Conservation (phyloP, 2,329 filamentous ascomycete species). For the Xylaria sp. region DNA sequence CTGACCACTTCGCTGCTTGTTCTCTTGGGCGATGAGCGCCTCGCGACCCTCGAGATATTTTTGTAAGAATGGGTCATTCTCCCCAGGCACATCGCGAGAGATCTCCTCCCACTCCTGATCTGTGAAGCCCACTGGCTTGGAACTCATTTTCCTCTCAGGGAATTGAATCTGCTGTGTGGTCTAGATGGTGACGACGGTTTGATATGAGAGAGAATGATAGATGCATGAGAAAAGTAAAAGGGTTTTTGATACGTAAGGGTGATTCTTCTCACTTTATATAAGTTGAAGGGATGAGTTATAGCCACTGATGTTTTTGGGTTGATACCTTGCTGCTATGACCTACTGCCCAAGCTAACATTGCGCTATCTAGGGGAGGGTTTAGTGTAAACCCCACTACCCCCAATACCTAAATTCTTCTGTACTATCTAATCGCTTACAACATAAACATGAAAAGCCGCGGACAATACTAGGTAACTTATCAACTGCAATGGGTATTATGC, state of each 20-base stretch:
- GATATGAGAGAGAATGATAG: background rate
- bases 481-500: background rate
- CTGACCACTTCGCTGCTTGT: constrained; percentile 81
- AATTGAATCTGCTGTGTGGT: background rate
- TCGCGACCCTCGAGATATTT: constrained; percentile 82
- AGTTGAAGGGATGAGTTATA: background rate
- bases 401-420: background rate
- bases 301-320: background rate
- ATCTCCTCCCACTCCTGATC: constrained; percentile 70
- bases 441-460: background rate
- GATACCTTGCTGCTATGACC: background rate
- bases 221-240: background rate
- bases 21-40: constrained; percentile 81
- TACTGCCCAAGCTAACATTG: background rate
- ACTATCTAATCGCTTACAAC: too few relatives aligned
- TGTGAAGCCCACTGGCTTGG: constrained; percentile 44
- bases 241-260: background rate
- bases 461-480: background rate
- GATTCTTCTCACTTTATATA: constrained; percentile 20
- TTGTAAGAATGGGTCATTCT: constrained; percentile 79
- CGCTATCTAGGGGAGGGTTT: background rate
- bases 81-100: constrained; percentile 63
- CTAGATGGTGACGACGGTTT: background rate
- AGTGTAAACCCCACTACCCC: background rate
- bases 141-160: constrained; percentile 25